Conservation (phyloP, 768 basidiomycete species). For the Collybia nuda region DNA sequence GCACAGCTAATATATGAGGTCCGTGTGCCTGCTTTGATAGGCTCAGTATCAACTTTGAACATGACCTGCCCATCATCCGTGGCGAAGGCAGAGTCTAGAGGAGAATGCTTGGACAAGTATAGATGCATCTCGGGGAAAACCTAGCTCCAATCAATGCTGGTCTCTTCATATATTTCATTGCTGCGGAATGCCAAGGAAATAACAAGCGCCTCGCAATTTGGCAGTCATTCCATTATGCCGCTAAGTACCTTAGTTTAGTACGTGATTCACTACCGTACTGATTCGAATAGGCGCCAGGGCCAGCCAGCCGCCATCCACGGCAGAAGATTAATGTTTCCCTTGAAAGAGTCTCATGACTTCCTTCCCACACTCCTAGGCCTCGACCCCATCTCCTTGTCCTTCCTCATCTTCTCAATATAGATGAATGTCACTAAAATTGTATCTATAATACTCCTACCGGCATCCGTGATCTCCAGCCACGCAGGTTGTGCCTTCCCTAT, state of each 20-base stretch:
- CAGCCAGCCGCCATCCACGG: too few species aligned
- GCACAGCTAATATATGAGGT: slow-evolving; percentile 10
- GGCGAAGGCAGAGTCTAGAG: slow-evolving; percentile 16
- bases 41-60: slow-evolving; percentile 16
- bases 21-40: neutral
- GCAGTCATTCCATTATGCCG: too few species aligned
- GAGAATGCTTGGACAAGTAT: slow-evolving; percentile 10
- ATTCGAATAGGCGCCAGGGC: neutral
- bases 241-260: too few species aligned
- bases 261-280: too few species aligned
- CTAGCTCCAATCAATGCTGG: neutral
- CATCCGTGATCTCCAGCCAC: slow-evolving; percentile 18
- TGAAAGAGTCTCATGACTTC: too few species aligned
- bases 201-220: too few species aligned
- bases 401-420: slow-evolving; percentile 22
- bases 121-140: slow-evolving; percentile 11
- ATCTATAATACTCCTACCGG: slow-evolving; percentile 19
- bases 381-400: slow-evolving; percentile 14
- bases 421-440: slow-evolving; percentile 23
- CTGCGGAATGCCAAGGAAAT: neutral
- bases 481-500: neutral
- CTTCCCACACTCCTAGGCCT: neutral
- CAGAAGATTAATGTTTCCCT: too few species aligned
- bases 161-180: neutral
- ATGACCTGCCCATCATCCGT: slow-evolving; percentile 19